Conservation (phyloP, 2,329 filamentous ascomycete genomes). For the Emmonsiellopsis sp. region DNA sequence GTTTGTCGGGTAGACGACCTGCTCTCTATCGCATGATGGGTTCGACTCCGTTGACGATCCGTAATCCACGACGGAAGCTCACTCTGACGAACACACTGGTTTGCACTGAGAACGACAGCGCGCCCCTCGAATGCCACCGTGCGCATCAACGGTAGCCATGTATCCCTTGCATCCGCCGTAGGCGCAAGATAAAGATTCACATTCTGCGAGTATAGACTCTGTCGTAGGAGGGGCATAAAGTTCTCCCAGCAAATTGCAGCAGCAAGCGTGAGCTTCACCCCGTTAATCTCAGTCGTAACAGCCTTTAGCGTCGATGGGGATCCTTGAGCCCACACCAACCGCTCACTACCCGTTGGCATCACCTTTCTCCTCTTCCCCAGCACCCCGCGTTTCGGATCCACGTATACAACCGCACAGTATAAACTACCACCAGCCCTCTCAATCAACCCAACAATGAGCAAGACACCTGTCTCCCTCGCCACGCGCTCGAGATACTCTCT, state of each 20-base stretch:
- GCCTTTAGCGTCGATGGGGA: constrained; percentile 68
- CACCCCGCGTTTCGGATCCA: constrained; percentile 62
- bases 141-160: constrained; percentile 74
- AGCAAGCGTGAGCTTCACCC: constrained; percentile 68
- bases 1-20: neutral
- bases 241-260: constrained; percentile 95
- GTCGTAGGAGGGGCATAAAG: constrained; percentile 83
- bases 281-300: constrained; percentile 68
- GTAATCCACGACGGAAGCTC: constrained; percentile 51
- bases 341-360: constrained; percentile 78
- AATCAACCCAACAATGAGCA: constrained; percentile 69
- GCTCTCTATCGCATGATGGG: neutral
- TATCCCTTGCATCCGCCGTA: constrained; percentile 73
- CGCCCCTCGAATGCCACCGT: constrained; percentile 74
- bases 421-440: constrained; percentile 73
- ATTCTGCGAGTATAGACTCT: constrained; percentile 78
- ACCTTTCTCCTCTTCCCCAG: constrained; percentile 85
- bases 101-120: constrained; percentile 76
- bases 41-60: constrained; percentile 7
- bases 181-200: constrained; percentile 87
- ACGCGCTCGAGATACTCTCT: constrained; percentile 70
- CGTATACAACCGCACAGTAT: constrained; percentile 75
- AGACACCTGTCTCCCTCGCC: constrained; percentile 67
- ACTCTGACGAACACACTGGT: constrained; percentile 62
- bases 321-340: constrained; percentile 83